These are phyloP conservation scores for Lithospermum erythrorhizon DNA, from an alignment of 257 asterid species.

Conservation along the genomic window DNA sequence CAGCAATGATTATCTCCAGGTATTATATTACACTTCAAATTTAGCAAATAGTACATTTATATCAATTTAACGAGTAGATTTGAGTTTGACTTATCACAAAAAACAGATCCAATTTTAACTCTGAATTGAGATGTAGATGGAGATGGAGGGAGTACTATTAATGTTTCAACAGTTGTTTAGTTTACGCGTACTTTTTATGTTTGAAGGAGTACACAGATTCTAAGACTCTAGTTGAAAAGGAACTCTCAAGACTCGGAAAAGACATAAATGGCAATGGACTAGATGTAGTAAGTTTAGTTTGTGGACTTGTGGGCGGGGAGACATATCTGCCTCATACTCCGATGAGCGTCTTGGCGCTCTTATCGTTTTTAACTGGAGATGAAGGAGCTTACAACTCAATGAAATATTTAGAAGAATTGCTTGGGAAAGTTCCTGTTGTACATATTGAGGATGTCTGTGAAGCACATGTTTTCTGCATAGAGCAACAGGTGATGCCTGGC, in stretches of 20 bases:
- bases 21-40: neutral
- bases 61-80: no score
- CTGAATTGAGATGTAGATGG: neutral
- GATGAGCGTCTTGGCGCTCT: conserved; percentile 10
- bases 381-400: neutral
- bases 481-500: conserved; percentile 10
- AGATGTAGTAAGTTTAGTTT: conserved; percentile 39
- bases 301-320: conserved; percentile 56
- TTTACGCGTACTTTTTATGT: no score
- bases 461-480: conserved; percentile 24
- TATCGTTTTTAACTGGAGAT: conserved; percentile 23
- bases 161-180: no score
- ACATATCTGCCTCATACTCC: conserved; percentile 24
- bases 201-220: neutral
- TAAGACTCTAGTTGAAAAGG: conserved; percentile 1
- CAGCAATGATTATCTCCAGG: conserved; percentile 5
- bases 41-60: no score
- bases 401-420: conserved; percentile 18
- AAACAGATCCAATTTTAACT: no score
- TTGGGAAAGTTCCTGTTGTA: conserved; percentile 17
- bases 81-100: no score
- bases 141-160: no score
- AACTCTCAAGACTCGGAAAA: neutral
- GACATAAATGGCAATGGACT: conserved; percentile 13
- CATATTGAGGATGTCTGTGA: conserved; percentile 28